These are phyloP conservation scores for Xylaria arbuscula DNA, from an alignment of 2,329 filamentous ascomycete species.

Conservation along the genomic window DNA sequence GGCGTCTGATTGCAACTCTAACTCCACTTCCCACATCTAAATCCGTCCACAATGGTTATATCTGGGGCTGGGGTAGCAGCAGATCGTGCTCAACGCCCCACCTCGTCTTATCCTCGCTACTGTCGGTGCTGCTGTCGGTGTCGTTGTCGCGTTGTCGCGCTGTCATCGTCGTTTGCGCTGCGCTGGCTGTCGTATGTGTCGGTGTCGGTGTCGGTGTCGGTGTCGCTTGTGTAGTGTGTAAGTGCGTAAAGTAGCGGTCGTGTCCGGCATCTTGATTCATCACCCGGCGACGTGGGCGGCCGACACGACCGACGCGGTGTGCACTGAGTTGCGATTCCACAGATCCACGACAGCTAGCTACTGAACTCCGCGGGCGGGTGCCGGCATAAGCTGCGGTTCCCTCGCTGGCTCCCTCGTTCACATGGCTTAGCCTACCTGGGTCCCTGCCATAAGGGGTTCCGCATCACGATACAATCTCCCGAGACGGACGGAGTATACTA, in stretches of 20 bases:
- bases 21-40: constrained; percentile 35
- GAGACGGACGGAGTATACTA: constrained; percentile 5
- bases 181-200: background rate
- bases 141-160: constrained; percentile 11
- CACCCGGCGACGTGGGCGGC: constrained; percentile 31
- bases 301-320: constrained; percentile 25
- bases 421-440: constrained; percentile 21
- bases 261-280: constrained; percentile 22
- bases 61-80: constrained; percentile 40
- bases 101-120: constrained; percentile 27
- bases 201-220: constrained; percentile 20
- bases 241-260: background rate
- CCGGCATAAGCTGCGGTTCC: constrained; percentile 34
- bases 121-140: constrained; percentile 9
- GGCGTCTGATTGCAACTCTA: constrained; percentile 28
- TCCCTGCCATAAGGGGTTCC: constrained; percentile 32
- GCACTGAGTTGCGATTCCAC: background rate
- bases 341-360: background rate
- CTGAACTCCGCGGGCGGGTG: constrained; percentile 25
- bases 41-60: constrained; percentile 33
- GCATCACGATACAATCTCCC: constrained; percentile 30
- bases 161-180: background rate
- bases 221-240: background rate
- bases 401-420: constrained; percentile 33
- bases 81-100: constrained; percentile 37